Evolutionary conservation across 768 basidiomycete species (phyloP).

Genomic region (Russula abietina): DNA sequence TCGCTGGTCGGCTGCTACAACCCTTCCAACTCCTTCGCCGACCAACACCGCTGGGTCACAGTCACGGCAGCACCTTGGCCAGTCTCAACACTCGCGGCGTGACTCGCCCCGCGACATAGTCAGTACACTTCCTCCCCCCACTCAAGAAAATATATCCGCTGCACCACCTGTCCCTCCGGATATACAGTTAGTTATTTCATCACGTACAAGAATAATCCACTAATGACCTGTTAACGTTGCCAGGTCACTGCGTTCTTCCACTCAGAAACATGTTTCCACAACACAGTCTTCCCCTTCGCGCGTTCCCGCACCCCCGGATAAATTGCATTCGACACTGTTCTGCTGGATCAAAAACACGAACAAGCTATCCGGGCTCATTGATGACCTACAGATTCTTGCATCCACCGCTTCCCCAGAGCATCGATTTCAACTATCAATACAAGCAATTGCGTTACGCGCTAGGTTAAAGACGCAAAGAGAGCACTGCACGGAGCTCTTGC

Average conservation of each 20-base stretch:
- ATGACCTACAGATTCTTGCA: background rate
- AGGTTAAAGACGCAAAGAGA: background rate
- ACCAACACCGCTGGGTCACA: background rate
- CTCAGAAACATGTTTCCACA: background rate
- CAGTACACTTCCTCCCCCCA: background rate
- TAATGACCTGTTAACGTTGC: background rate
- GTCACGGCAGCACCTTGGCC: slow-evolving; percentile 8
- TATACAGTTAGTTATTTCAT: background rate
- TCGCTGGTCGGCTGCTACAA: slow-evolving; percentile 8
- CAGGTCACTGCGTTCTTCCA: background rate
- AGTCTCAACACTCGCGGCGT: slow-evolving; percentile 11
- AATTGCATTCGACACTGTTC: background rate
- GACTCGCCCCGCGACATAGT: too few relatives aligned
- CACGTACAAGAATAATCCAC: background rate
- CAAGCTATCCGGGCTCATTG: background rate
- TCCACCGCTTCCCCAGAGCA: background rate
- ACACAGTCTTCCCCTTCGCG: background rate
- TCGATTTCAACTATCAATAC: background rate
- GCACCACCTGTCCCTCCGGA: too few relatives aligned
- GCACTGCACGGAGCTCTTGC: background rate
- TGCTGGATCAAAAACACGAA: background rate
- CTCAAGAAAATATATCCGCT: too few relatives aligned
- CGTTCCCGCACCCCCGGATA: background rate
- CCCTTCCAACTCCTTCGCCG: slow-evolving; percentile 1
- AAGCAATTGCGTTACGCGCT: background rate